A percentile compares a stretch with the other conserved stretches of the same genome.
phyloP scores from a whole-genome alignment of 148 eudicot genomes.

The Rhododendron vialii region DNA sequence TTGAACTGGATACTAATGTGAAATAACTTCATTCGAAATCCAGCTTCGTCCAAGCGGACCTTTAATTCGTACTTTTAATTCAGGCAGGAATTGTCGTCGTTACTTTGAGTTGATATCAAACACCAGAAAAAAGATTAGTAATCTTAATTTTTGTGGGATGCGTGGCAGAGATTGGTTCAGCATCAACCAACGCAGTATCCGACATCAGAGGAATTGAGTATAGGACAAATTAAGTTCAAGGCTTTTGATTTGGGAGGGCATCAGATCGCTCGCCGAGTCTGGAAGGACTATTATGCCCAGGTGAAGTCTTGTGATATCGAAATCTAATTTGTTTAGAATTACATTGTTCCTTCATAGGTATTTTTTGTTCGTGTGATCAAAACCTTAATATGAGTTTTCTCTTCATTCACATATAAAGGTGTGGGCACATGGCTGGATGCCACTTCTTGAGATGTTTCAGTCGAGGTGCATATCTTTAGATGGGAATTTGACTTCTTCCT shows the following conservation, averaged over 20 bases:
- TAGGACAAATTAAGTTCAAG: slow-evolving; percentile 74
- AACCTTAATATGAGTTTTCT: background rate
- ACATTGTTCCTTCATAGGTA: background rate
- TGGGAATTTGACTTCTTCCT: background rate
- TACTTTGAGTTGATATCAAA: background rate
- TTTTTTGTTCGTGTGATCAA: background rate
- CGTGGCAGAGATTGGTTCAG: slow-evolving; percentile 58
- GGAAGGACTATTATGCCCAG: slow-evolving; percentile 86
- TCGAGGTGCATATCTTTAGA: background rate
- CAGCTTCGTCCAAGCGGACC: background rate
- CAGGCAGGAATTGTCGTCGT: background rate
- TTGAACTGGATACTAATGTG: background rate
- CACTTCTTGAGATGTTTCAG: background rate
- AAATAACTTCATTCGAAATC: background rate
- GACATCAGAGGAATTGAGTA: slow-evolving; percentile 73
- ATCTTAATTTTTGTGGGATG: background rate
- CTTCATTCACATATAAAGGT: background rate
- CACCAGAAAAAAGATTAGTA: background rate
- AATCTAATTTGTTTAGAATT: background rate
- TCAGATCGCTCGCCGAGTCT: slow-evolving; percentile 75
- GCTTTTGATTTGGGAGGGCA: slow-evolving; percentile 86
- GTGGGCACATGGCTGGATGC: background rate
- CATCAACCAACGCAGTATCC: slow-evolving; percentile 83
- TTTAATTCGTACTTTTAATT: background rate
- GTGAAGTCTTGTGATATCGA: slow-evolving; percentile 13